A percentile compares a stretch with the other conserved stretches of the same genome.
Evolutionary conservation across 2,329 filamentous ascomycete species (phyloP).

Genomic region (Fusarium pininemorale): DNA sequence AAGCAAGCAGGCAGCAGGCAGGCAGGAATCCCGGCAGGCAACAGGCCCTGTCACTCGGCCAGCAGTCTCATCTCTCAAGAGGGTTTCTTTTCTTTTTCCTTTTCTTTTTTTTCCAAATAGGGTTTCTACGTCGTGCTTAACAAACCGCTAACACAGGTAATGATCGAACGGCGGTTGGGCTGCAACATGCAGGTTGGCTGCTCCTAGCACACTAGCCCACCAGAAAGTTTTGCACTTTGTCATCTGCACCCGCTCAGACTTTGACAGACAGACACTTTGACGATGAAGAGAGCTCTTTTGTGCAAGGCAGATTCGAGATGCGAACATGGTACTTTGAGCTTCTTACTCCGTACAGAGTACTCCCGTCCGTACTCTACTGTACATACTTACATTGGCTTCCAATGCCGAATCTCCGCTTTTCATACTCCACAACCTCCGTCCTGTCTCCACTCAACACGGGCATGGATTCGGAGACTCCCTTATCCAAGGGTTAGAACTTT

Average conservation of each 20-base stretch:
- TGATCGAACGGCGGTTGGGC: conserved; percentile 1
- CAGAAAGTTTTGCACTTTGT: conserved; percentile 23
- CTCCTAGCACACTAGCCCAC: neutral
- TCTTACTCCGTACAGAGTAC: neutral
- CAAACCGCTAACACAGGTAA: neutral
- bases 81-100: neutral
- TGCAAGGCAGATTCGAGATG: neutral
- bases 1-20: neutral
- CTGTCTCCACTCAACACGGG: conserved; percentile 2
- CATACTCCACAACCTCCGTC: neutral
- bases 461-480: neutral
- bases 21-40: neutral
- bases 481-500: neutral
- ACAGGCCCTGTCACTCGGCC: neutral
- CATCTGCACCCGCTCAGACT: neutral
- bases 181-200: conserved; percentile 5
- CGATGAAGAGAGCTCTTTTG: neutral
- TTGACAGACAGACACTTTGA: neutral
- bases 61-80: neutral
- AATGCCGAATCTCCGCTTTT: conserved; percentile 4
- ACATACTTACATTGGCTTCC: neutral
- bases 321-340: neutral
- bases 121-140: conserved; percentile 8
- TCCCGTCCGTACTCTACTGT: neutral
- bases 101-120: neutral